Conservation (phyloP, 2,329 filamentous ascomycete genomes). For the Neofusicoccum cordaticola region DNA sequence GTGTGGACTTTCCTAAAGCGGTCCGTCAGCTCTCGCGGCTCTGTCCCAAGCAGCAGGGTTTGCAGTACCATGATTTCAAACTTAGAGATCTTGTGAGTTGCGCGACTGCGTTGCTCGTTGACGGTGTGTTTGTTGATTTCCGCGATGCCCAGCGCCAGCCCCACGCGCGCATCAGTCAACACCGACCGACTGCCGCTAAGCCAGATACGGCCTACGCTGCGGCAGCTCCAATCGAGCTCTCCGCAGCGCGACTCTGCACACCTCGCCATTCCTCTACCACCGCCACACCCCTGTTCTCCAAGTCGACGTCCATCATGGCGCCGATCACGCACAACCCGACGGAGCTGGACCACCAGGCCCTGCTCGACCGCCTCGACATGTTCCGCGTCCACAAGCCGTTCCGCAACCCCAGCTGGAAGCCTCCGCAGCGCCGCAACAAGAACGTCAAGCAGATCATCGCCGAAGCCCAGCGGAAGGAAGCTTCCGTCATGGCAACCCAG, state of each 20-base stretch:
- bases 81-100: slow-evolving; percentile 6
- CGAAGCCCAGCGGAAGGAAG: slow-evolving; percentile 83
- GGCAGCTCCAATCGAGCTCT: slow-evolving; percentile 8
- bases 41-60: neutral
- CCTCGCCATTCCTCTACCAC: neutral
- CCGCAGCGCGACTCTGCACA: neutral
- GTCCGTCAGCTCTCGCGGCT: neutral
- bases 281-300: neutral
- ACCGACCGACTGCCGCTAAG: neutral
- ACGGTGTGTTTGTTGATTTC: slow-evolving; percentile 8
- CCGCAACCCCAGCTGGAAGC: slow-evolving; percentile 86
- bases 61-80: slow-evolving; percentile 28
- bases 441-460: slow-evolving; percentile 96
- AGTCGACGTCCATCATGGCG: slow-evolving; percentile 43
- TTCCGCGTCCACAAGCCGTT: slow-evolving; percentile 83
- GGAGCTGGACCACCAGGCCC: slow-evolving; percentile 73
- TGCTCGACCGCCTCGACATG: slow-evolving; percentile 90
- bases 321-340: slow-evolving; percentile 68
- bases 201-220: neutral
- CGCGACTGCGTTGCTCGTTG: neutral
- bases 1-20: slow-evolving; percentile 81
- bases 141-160: neutral
- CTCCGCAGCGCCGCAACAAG: slow-evolving; percentile 94
- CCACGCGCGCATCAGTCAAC: slow-evolving; percentile 3
- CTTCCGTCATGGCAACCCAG: slow-evolving; percentile 80